Base-by-base conservation (phyloP, 1,139 yeast genomes). In the Komagataea norvegica region DNA sequence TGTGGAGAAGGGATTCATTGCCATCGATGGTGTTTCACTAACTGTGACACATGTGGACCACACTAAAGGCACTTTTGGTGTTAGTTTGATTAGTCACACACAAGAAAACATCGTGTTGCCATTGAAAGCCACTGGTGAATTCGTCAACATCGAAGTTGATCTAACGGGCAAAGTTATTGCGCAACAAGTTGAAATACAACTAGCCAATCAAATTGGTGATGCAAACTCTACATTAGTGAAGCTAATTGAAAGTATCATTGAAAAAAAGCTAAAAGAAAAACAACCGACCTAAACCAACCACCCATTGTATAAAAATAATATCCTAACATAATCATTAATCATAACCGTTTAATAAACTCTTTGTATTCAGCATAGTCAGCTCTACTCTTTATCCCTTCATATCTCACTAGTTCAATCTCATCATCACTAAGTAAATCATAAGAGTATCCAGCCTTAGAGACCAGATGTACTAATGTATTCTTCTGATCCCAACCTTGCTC, bases 11-110 rank as follows among this genome's bases (percentile, higher is more conserved):
- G 97, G 97, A 3, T 91, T 88, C 55, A 82, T 93, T 44, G 77
- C 94, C 22, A 66, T 91, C 18, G 98, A 91, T 57, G 98, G 98
- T 24, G 82, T 95, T 1, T 85, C 95, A n/a, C 69, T 91, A 51
- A 91, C 99, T 0, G 80, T 93, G 13, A 87, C 94, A 1, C 68
- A 67, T 20, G 96, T 88, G 9, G 78, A 86, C 55, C 70, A 74
- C 47, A 56, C 52, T 4, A 64, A 61, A 14, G 70, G 64, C 17
- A 72, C 76, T 26, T 91, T 93, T 54, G 75, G 86, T 37, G 87
- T 91, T 41, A 86, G 89, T 82, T 79, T 91, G 79, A 85, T 91
- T 40, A 83, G 87, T 37, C 89, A 89, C 59, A 89, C 97, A 0
- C 98, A 91, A 61, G 74, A 68, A 14, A 80, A 79, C 59, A 96